These are phyloP conservation scores for Podaxis sp. DNA, from an alignment of 768 basidiomycete species.

Conservation along the genomic window DNA sequence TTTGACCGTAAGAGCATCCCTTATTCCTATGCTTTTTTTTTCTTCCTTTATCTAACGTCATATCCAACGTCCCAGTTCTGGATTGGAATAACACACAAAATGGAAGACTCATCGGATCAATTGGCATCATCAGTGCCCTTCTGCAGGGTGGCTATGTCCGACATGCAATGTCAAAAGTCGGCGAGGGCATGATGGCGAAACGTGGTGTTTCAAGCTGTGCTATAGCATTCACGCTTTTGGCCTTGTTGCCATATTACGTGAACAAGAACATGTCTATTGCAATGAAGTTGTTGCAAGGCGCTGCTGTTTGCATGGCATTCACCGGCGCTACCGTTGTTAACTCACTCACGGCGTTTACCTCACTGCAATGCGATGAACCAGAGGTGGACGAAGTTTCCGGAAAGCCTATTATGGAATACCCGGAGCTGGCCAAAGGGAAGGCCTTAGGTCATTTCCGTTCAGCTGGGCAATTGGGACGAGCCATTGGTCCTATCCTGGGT, in stretches of 20 bases:
- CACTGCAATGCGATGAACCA: conserved; percentile 82
- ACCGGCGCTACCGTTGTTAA: conserved; percentile 96
- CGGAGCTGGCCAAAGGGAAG: conserved; percentile 75
- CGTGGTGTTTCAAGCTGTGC: conserved; percentile 76
- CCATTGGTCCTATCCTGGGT: conserved; percentile 90
- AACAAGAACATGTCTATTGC: conserved; percentile 37
- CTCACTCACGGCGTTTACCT: conserved; percentile 86
- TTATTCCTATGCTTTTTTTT: background rate
- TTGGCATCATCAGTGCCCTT: conserved; percentile 86
- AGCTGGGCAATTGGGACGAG: conserved; percentile 91
- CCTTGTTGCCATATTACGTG: conserved; percentile 59
- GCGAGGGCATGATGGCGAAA: conserved; percentile 80
- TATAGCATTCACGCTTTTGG: conserved; percentile 64
- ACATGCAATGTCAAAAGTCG: conserved; percentile 65
- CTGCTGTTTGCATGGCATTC: conserved; percentile 84
- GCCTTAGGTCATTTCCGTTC: conserved; percentile 86
- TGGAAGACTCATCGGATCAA: conserved; percentile 77
- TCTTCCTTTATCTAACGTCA: background rate
- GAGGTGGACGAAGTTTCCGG: conserved; percentile 50
- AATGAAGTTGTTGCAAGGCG: conserved; percentile 54
- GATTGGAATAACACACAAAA: conserved; percentile 91
- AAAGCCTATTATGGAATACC: conserved; percentile 50
- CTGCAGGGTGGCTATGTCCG: conserved; percentile 96
- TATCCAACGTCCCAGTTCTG: conserved; percentile 46
- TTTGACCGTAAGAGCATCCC: conserved; percentile 63